These are phyloP conservation scores for Talaromyces amestolkiae DNA, from an alignment of 2,329 filamentous ascomycete genomes.

Conservation along the genomic window DNA sequence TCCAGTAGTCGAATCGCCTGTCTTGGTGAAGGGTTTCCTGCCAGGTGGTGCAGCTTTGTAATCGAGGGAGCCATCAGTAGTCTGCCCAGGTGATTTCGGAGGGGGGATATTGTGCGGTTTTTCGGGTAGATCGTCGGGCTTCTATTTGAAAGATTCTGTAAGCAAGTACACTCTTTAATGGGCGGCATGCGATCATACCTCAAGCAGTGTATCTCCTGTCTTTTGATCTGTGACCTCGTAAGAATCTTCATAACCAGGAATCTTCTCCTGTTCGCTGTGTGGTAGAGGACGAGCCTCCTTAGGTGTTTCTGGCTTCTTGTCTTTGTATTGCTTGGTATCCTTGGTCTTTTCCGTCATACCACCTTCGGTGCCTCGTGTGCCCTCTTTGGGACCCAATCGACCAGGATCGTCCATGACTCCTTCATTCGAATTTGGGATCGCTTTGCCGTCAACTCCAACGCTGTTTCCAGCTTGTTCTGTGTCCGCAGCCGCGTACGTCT, in stretches of 20 bases:
- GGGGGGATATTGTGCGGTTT: slow-evolving; percentile 71
- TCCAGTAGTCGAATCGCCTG: slow-evolving; percentile 26
- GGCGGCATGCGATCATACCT: slow-evolving; percentile 48
- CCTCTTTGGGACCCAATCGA: slow-evolving; percentile 71
- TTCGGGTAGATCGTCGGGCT: slow-evolving; percentile 75
- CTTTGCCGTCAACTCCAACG: slow-evolving; percentile 41
- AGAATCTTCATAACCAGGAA: slow-evolving; percentile 43
- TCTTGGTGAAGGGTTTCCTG: slow-evolving; percentile 23
- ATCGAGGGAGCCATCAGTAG: slow-evolving; percentile 36
- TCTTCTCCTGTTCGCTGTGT: slow-evolving; percentile 73
- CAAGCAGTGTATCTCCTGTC: slow-evolving; percentile 45
- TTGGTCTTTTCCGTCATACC: slow-evolving; percentile 87
- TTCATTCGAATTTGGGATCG: slow-evolving; percentile 59
- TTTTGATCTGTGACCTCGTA: slow-evolving; percentile 43
- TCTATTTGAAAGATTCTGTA: slow-evolving; percentile 52
- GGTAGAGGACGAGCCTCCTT: slow-evolving; percentile 82
- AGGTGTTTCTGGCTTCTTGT: slow-evolving; percentile 77
- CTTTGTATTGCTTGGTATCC: slow-evolving; percentile 64
- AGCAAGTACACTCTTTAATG: neutral
- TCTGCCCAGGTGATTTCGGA: slow-evolving; percentile 57
- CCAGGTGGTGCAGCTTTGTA: slow-evolving; percentile 32
- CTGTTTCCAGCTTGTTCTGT: slow-evolving; percentile 28
- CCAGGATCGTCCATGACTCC: slow-evolving; percentile 92
- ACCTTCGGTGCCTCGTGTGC: slow-evolving; percentile 83
- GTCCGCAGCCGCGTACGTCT: slow-evolving; percentile 28